These are phyloP conservation scores for Gymnopus androsaceus DNA, from an alignment of 1,284 basidiomycete species.

Conservation along the genomic window DNA sequence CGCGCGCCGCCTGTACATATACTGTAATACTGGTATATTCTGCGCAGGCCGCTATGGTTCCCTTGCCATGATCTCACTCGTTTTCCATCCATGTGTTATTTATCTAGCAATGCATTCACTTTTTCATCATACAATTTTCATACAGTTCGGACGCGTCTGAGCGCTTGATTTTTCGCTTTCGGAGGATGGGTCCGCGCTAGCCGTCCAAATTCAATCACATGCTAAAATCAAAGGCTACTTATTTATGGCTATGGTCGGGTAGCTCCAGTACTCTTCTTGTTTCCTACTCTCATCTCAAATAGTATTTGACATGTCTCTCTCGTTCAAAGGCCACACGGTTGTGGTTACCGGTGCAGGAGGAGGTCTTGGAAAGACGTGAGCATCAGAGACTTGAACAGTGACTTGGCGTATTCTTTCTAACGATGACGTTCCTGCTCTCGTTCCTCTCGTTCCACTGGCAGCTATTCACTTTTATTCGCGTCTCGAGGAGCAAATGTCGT, in stretches of 20 bases:
- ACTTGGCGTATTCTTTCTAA: not conserved
- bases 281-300: constrained; percentile 16
- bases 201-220: no score
- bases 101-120: constrained; percentile 8
- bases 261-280: no score
- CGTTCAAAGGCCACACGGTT: constrained; percentile 91
- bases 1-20: constrained; percentile 17
- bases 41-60: constrained; percentile 30
- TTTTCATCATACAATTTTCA: not conserved
- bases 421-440: not conserved
- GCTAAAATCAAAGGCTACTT: no score
- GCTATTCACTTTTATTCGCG: constrained; percentile 91
- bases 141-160: no score
- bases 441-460: no score
- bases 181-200: no score
- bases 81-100: constrained; percentile 11
- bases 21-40: constrained; percentile 32
- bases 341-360: constrained; percentile 96
- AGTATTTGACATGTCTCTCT: constrained; percentile 54
- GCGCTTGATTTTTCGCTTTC: not conserved
- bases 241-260: no score
- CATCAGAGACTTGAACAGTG: constrained; percentile 17
- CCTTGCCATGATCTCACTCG: constrained; percentile 27
- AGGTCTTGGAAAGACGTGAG: constrained; percentile 89
- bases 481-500: constrained; percentile 92